These are phyloP conservation scores for Nitzschia sp. DNA, from an alignment of 108 stramenopile species.

Conservation along the genomic window DNA sequence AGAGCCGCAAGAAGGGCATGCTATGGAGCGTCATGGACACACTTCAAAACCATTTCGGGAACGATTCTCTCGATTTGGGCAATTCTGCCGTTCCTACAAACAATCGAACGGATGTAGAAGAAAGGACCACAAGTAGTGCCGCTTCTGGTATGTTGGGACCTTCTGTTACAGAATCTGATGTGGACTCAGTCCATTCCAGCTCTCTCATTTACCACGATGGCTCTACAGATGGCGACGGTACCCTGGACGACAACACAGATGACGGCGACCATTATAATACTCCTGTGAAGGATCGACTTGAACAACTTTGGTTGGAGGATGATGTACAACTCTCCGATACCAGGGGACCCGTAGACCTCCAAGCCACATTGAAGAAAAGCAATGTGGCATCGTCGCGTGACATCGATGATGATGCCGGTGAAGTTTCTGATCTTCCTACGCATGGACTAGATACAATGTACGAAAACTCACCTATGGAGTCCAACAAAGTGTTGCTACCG, in stretches of 20 bases:
- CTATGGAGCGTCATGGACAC: conserved; percentile 33
- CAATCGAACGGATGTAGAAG: background rate
- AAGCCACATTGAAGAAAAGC: background rate
- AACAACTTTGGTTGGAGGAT: conserved; percentile 12
- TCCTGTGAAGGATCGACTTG: conserved; percentile 7
- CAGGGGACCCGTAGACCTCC: background rate
- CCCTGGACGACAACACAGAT: conserved; percentile 1
- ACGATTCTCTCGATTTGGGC: background rate
- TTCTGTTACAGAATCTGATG: too few relatives aligned
- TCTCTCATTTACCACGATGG: too few relatives aligned
- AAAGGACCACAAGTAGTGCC: too few relatives aligned
- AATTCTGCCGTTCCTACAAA: too few relatives aligned
- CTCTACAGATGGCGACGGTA: too few relatives aligned
- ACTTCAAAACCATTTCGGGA: conserved; percentile 3
- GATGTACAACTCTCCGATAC: background rate
- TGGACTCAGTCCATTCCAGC: too few relatives aligned
- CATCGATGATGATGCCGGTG: background rate
- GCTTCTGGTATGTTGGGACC: too few relatives aligned
- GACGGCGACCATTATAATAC: conserved; percentile 6
- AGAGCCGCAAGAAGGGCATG: conserved; percentile 17
- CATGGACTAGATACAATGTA: background rate
- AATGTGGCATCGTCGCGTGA: background rate
- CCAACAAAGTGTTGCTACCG: background rate
- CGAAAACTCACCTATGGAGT: background rate
- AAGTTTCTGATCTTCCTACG: background rate